Evolutionary conservation across 169 alveolate genomes (phyloP), one percentile per base, ranked within the genome.

Genomic region (Eimeria necatrix): DNA sequence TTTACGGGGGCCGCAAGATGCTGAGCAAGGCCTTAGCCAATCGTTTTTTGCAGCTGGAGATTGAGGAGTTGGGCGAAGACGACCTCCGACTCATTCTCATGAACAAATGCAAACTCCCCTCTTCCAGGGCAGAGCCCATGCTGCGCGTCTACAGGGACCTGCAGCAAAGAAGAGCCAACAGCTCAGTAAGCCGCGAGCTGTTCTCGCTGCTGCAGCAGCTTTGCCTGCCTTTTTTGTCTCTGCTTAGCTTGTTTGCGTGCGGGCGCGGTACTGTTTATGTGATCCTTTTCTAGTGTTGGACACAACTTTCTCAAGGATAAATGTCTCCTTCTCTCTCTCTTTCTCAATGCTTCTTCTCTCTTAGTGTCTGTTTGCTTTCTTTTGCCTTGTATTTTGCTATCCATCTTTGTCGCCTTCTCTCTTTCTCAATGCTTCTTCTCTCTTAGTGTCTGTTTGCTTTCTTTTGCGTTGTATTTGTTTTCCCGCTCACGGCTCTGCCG

Each of bases 1-100:
- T 98, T 94, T 99, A 99, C 94, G 99, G 99, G 16, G 99, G 99
- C 51, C 97, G 99, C 80, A 99, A 99, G 95, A 98, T 98, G 95
- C 98, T 99, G 70, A 98, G 99, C 51, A 98, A 98, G 95, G 99
- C 99, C 0, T 98, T 99, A 96, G 96, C 99, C 93, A 99, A 99
- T 95, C 98, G 99, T 85, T 99, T 99, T 96, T 97, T 99, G 64
- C 99, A 99, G 96, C 97, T 99, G 85, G 98, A 98, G 93, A 98
- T 99, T 71, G 98, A 98, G 83, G 99, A 98, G 87, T 98, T 99
- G 49, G 98, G 99, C 46, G 91, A 97, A 73, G 98, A 96, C 52
- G 99, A 99, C 95, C 98, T 99, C 78, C 98, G 97, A 71, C 95
- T 95, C 48, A 99, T 99, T 71, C 96, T 99, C 49, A 98, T 98